These are phyloP conservation scores for Metarhizium humberi DNA, from an alignment of 2,329 filamentous ascomycete species.

Conservation along the genomic window DNA sequence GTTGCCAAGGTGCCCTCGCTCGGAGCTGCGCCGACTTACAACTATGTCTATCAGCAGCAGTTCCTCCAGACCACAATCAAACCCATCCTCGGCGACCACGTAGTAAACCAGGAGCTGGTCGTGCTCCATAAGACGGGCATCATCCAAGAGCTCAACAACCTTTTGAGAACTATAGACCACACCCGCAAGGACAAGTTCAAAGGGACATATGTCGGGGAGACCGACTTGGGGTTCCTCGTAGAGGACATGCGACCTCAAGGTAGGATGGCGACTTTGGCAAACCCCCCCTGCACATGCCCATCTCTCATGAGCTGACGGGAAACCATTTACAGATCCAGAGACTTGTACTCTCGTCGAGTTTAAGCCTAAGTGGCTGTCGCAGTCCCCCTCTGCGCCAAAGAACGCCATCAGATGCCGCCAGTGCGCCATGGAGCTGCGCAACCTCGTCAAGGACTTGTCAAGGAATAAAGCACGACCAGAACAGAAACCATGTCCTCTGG, in stretches of 20 bases:
- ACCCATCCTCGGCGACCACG: conserved; percentile 24
- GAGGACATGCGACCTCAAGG: conserved; percentile 54
- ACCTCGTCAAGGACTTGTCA: conserved; percentile 22
- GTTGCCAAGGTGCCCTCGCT: conserved; percentile 27
- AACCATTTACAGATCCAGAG: conserved; percentile 14
- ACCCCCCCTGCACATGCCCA: conserved; percentile 1
- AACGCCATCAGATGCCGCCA: conserved; percentile 60
- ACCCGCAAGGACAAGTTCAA: conserved; percentile 34
- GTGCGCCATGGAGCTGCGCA: conserved; percentile 48
- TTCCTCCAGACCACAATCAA: conserved; percentile 25
- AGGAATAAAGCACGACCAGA: conserved; percentile 24
- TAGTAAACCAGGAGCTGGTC: conserved; percentile 28
- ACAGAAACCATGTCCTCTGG: conserved; percentile 53
- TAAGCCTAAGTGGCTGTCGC: conserved; percentile 77
- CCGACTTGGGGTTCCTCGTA: conserved; percentile 59
- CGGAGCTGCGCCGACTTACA: conserved; percentile 21
- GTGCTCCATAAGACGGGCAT: conserved; percentile 25
- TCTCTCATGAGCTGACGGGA: neutral
- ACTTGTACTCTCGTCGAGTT: conserved; percentile 53
- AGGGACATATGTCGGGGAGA: conserved; percentile 40
- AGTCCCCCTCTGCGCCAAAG: conserved; percentile 62
- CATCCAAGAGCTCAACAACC: conserved; percentile 39
- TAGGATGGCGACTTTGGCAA: conserved; percentile 12
- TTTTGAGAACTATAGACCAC: conserved; percentile 40
- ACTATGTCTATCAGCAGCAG: conserved; percentile 28